phyloP scores from a whole-genome alignment of 139 green algal species.

The Chlamydomonas schloesseri region DNA sequence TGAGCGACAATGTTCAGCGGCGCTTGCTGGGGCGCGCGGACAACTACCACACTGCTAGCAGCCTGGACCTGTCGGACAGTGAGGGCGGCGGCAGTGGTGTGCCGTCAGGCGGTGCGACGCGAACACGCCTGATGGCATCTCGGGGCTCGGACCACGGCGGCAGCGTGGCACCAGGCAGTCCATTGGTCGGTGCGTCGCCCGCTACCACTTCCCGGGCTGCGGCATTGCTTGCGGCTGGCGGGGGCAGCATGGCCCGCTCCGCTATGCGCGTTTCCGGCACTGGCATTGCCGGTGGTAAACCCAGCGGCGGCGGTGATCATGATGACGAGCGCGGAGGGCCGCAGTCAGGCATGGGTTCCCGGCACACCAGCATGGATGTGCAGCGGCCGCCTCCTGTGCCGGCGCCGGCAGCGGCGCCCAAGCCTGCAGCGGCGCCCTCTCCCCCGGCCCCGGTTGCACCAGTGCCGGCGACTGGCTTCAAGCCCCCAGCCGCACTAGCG shows the following conservation, averaged over 20 bases:
- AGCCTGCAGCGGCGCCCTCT: no score
- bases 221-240: background rate
- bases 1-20: conserved; percentile 15
- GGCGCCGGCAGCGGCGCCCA: background rate
- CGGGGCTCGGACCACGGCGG: no score
- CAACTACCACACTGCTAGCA: background rate
- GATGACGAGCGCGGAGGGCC: background rate
- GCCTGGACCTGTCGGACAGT: background rate
- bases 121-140: no score
- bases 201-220: no score
- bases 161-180: no score
- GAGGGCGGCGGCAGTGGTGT: background rate
- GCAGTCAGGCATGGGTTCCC: background rate
- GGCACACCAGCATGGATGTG: background rate
- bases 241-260: background rate
- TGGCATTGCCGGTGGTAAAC: background rate
- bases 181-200: no score
- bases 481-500: no score
- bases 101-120: background rate
- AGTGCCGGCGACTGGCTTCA: no score
- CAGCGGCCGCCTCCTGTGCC: no score
- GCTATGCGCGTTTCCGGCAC: background rate
- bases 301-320: no score
- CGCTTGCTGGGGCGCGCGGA: conserved; percentile 26
- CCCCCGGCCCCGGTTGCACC: no score